Percentiles rank a stretch among this genome's conserved stretches.
Evolutionary conservation across 495 filamentous ascomycete species (phyloP).

Genomic region (Cercophora newfieldiana): DNA sequence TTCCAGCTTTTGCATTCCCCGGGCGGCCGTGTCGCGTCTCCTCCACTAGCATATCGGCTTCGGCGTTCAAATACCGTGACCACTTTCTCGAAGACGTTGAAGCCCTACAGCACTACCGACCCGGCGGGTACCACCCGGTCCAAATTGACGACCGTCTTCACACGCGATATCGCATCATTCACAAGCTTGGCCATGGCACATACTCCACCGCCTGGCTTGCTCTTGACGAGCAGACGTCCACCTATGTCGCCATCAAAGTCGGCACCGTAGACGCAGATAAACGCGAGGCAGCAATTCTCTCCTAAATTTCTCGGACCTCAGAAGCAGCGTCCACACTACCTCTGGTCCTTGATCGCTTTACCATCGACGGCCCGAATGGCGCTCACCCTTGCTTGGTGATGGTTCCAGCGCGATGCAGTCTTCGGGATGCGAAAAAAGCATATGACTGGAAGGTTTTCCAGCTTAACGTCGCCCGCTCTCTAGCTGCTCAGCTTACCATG

Average conservation of each 20-base stretch:
- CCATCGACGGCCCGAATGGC: conserved; percentile 45
- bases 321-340: conserved; percentile 28
- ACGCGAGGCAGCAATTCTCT: conserved; percentile 17
- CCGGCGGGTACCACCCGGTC: conserved; percentile 47
- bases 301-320: background rate
- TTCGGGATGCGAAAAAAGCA: conserved; percentile 34
- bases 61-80: conserved; percentile 1
- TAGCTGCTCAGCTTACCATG: conserved; percentile 42
- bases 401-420: conserved; percentile 27
- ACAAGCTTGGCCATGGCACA: conserved; percentile 46
- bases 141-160: conserved; percentile 37
- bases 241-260: conserved; percentile 34
- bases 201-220: conserved; percentile 51
- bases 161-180: conserved; percentile 39
- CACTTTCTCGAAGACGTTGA: conserved; percentile 28
- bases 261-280: conserved; percentile 16
- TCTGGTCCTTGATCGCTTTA: conserved; percentile 44
- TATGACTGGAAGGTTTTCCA: conserved; percentile 40
- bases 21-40: background rate
- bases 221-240: conserved; percentile 27
- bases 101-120: conserved; percentile 33
- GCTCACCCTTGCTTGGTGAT: conserved; percentile 45
- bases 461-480: conserved; percentile 42
- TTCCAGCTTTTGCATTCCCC: background rate
- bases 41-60: background rate